Evolutionary conservation across 2,329 filamentous ascomycete genomes (phyloP).

Genomic region (Fusarium sp.): DNA sequence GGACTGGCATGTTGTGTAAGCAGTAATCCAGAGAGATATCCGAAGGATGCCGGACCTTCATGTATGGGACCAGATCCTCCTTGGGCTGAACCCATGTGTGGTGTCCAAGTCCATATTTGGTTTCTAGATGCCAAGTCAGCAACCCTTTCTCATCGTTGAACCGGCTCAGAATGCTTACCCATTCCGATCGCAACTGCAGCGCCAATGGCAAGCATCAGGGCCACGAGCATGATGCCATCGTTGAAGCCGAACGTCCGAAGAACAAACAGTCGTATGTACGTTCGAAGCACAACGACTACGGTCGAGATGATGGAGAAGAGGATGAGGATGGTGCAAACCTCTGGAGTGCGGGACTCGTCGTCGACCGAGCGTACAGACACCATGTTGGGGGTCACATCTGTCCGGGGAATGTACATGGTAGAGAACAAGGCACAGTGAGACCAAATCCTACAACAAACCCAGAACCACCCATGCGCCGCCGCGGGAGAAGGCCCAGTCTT

Average conservation of each 20-base stretch:
- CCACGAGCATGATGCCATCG: slow-evolving; percentile 23
- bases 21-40: neutral
- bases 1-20: slow-evolving; percentile 1
- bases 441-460: too few relatives aligned
- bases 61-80: slow-evolving; percentile 19
- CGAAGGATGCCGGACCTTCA: slow-evolving; percentile 10
- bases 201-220: slow-evolving; percentile 16
- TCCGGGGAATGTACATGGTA: too few relatives aligned
- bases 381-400: too few relatives aligned
- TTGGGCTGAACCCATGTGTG: slow-evolving; percentile 25
- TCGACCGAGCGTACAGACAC: neutral
- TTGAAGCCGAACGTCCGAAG: slow-evolving; percentile 25
- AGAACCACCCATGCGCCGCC: too few relatives aligned
- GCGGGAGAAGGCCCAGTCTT: too few relatives aligned
- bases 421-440: too few relatives aligned
- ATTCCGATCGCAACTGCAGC: slow-evolving; percentile 21
- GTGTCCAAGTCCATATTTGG: slow-evolving; percentile 26
- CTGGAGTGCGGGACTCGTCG: slow-evolving; percentile 15
- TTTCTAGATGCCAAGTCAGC: slow-evolving; percentile 3
- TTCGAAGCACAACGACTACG: slow-evolving; percentile 5
- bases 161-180: neutral
- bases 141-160: rapidly evolving
- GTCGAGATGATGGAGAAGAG: slow-evolving; percentile 24
- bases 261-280: slow-evolving; percentile 13
- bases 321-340: slow-evolving; percentile 16